These are phyloP conservation scores for Striga hermonthica DNA, from an alignment of 305 asterid species.

Conservation along the genomic window DNA sequence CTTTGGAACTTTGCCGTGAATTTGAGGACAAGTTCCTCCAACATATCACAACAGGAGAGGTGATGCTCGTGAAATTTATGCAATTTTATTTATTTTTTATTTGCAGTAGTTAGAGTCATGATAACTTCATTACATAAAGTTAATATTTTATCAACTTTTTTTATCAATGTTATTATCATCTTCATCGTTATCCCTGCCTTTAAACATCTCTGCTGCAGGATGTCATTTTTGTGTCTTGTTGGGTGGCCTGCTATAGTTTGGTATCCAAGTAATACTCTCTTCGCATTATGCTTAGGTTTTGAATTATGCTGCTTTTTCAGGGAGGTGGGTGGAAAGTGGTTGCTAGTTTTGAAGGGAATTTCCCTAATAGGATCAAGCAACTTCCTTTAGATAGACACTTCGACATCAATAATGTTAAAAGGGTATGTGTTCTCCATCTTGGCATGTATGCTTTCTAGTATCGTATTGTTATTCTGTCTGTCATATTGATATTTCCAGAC, in stretches of 20 bases:
- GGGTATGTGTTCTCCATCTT: conserved; percentile 48
- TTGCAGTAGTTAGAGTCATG: not conserved
- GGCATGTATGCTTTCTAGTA: not conserved
- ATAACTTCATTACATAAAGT: not conserved
- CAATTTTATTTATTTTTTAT: not conserved
- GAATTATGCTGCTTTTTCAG: conserved; percentile 37
- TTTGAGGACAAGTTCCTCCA: conserved; percentile 98
- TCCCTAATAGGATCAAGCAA: conserved; percentile 88
- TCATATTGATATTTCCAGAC: conserved; percentile 32
- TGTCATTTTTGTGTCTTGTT: conserved; percentile 6
- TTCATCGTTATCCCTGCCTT: not conserved
- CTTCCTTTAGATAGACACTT: conserved; percentile 90
- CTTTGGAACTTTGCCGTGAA: conserved; percentile 98
- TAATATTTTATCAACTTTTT: not conserved
- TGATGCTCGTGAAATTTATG: conserved; percentile 36
- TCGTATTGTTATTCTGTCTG: conserved; percentile 2
- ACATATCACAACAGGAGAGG: conserved; percentile 97
- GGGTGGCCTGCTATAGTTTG: not conserved
- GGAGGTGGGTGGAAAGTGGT: conserved; percentile 97
- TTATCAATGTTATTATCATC: not conserved
- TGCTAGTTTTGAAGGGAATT: conserved; percentile 92
- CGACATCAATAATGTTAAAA: conserved; percentile 82
- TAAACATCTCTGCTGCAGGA: not conserved
- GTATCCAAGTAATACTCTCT: not conserved
- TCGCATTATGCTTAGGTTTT: conserved; percentile 17